Base-by-base conservation (phyloP, 176 grass and related monocot species). In the Phyllostachys edulis region DNA sequence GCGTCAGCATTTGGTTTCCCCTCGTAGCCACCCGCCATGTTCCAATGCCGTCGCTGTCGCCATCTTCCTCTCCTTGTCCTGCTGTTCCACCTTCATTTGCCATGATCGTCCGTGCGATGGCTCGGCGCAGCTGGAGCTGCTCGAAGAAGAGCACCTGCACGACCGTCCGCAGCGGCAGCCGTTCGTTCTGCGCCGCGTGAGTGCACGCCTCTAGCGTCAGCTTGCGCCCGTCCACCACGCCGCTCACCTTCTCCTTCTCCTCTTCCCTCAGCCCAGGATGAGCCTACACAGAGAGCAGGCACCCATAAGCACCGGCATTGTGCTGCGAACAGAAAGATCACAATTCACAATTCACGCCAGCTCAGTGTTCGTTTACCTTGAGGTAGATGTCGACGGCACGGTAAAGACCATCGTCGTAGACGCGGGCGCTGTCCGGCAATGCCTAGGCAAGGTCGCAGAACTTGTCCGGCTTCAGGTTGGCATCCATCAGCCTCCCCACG, bases 91-190 rank as follows among this genome's bases (percentile, higher is more conserved):
- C 82, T 59, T 96, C 96, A 18, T 89, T 88, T 4, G 84, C 90
- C 40, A 96, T 74, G 55, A 99, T 92, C 17, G 97, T 96, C 62
- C 76, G 76, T 0, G 91, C 89, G 38, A 99, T 99, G 8, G 93
- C 97, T 23, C 84, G 85, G 5, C 93, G 93, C n/a, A 99, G 91
- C 90, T 99, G 97, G 18, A 96, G 89, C 84, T 99, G 97, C 88
- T 99, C 97, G 88, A 99, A 99, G 90, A 99, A 99, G 42, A 99
- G 90, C 60, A 96, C 97, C 78, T 96, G 97, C 60, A 99, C 97
- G 1, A 99, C 94, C 7, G 97, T 90, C 64, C 97, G 86, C 41
- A 96, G 78, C 4, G 97, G 93, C 75, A 99, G 83, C 69, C 97
- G 90, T 24, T 99, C 97, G 20, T 99, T 96, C 87, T 99, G 97